phyloP scores from a whole-genome alignment of 345 rosid genomes.

The Dimocarpus longan region DNA sequence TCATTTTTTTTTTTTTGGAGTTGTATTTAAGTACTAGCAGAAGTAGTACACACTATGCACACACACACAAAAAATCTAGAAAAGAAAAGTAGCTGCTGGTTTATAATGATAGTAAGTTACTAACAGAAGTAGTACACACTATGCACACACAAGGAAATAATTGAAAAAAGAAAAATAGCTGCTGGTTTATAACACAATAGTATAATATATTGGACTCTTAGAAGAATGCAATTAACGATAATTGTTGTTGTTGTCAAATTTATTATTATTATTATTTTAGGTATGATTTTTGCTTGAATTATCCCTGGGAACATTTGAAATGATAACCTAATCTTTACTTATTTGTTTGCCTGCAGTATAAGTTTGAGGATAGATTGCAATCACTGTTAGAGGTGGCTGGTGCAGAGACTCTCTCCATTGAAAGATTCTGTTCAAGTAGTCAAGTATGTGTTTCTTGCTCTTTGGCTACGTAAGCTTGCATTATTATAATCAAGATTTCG shows the following conservation, averaged over 20 bases:
- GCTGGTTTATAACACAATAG: background rate
- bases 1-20: background rate
- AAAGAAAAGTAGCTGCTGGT: background rate
- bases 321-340: background rate
- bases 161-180: background rate
- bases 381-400: slow-evolving; percentile 55
- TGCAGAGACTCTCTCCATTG: slow-evolving; percentile 51
- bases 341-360: slow-evolving; percentile 55
- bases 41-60: background rate
- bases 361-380: slow-evolving; percentile 55
- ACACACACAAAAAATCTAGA: too few relatives aligned
- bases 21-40: background rate
- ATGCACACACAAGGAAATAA: background rate
- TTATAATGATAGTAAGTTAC: background rate
- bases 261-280: background rate
- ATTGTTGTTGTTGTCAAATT: background rate
- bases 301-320: slow-evolving; percentile 4
- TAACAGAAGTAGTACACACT: too few relatives aligned
- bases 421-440: slow-evolving; percentile 63
- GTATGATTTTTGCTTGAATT: background rate
- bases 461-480: background rate
- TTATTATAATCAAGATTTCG: background rate
- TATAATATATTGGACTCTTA: background rate
- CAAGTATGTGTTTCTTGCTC: slow-evolving; percentile 48
- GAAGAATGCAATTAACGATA: background rate